Conservation (phyloP, 805 yeast genomes). For the Hanseniaspora vineae region DNA sequence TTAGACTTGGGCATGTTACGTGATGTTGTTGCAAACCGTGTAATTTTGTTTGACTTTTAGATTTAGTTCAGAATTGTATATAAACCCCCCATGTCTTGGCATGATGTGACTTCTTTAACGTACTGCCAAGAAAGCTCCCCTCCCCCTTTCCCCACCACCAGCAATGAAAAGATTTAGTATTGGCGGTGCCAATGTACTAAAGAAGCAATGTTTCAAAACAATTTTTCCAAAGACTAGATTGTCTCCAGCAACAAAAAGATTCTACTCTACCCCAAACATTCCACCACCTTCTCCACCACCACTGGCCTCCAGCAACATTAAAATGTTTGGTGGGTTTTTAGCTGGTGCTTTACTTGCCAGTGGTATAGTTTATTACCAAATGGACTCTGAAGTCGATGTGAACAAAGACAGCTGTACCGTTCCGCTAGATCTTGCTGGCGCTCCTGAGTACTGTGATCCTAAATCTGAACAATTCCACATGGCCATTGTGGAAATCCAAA, state of each 20-base stretch:
- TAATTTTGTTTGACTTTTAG: no score
- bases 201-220: no score
- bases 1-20: no score
- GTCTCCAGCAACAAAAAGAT: background rate
- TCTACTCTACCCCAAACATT: background rate
- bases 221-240: no score
- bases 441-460: constrained; percentile 25
- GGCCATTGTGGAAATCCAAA: constrained; percentile 27
- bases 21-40: no score
- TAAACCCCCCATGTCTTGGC: no score
- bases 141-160: no score
- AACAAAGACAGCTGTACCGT: background rate
- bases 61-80: no score
- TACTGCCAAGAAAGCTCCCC: no score
- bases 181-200: no score
- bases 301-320: background rate
- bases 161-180: no score
- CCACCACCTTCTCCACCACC: background rate
- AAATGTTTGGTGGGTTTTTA: background rate
- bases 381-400: background rate
- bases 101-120: no score
- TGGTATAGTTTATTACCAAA: background rate
- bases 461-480: constrained; percentile 22
- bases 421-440: constrained; percentile 6
- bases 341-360: background rate